phyloP scores from a whole-genome alignment of 2,329 filamentous ascomycete genomes.

The Periglandula ipomoeae region DNA sequence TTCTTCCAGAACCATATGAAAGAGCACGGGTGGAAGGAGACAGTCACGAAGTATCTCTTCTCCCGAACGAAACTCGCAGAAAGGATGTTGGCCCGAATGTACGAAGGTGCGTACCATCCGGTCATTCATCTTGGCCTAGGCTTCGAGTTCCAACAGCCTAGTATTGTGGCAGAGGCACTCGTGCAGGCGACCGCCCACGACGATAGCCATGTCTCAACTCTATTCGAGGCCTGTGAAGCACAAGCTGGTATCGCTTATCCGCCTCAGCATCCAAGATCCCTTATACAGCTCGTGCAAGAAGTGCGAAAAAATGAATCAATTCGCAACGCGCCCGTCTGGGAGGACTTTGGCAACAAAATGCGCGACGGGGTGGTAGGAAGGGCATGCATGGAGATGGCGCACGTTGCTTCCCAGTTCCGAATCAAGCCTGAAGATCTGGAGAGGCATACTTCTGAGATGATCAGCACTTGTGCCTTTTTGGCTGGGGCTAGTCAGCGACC shows the following conservation, averaged over 20 bases:
- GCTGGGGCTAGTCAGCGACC: slow-evolving; percentile 41
- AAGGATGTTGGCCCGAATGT: slow-evolving; percentile 42
- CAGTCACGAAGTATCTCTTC: slow-evolving; percentile 52
- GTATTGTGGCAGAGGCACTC: slow-evolving; percentile 57
- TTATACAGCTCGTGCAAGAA: slow-evolving; percentile 12
- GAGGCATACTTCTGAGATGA: slow-evolving; percentile 24
- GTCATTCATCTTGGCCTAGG: slow-evolving; percentile 62
- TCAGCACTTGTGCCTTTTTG: slow-evolving; percentile 11
- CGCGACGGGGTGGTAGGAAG: slow-evolving; percentile 44
- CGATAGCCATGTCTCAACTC: slow-evolving; percentile 23
- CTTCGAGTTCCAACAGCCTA: slow-evolving; percentile 57
- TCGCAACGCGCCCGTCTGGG: slow-evolving; percentile 32
- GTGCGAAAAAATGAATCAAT: slow-evolving; percentile 24
- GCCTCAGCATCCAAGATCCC: background rate
- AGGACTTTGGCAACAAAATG: slow-evolving; percentile 31
- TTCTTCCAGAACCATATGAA: slow-evolving; percentile 57
- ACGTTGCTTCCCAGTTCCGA: background rate
- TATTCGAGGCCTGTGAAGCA: slow-evolving; percentile 26
- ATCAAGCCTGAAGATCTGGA: slow-evolving; percentile 21
- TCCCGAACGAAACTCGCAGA: slow-evolving; percentile 45
- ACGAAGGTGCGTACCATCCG: slow-evolving; percentile 51
- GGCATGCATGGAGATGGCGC: background rate
- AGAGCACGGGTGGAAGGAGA: slow-evolving; percentile 35
- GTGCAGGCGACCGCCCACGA: slow-evolving; percentile 51
- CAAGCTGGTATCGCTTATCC: background rate